Percentiles rank a stretch among this genome's conserved stretches.
These are phyloP conservation scores for Carpinus viminea DNA, from an alignment of 306 rosid species.

Conservation along the genomic window DNA sequence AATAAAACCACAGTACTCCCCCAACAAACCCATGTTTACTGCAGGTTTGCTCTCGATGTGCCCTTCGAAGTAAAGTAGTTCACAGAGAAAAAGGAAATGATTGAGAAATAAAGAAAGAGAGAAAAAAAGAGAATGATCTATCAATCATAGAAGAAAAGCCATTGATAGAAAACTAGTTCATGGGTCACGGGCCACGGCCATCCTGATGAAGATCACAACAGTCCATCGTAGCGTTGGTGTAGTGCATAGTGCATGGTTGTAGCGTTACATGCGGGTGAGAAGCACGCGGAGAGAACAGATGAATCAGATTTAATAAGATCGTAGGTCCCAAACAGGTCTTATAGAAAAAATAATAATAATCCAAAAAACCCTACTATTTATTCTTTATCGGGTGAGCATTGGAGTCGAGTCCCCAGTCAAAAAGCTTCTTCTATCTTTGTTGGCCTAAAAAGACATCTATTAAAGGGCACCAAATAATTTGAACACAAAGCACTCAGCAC, in stretches of 20 bases:
- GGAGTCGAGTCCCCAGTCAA: slow-evolving; percentile 62
- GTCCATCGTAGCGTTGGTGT: neutral
- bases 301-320: neutral
- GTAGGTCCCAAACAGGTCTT: slow-evolving; percentile 25
- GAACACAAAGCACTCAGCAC: slow-evolving; percentile 68
- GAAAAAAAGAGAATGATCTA: slow-evolving; percentile 36
- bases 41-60: slow-evolving; percentile 18
- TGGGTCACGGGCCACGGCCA: slow-evolving; percentile 1
- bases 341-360: slow-evolving; percentile 29
- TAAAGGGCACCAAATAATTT: slow-evolving; percentile 73
- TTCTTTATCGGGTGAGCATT: slow-evolving; percentile 34
- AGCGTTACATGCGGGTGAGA: slow-evolving; percentile 12
- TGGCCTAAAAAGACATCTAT: slow-evolving; percentile 96
- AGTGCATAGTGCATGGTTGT: neutral
- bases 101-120: slow-evolving; percentile 25
- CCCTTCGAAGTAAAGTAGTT: slow-evolving; percentile 33
- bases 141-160: slow-evolving; percentile 41
- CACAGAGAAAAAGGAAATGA: slow-evolving; percentile 20
- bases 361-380: slow-evolving; percentile 48
- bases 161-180: slow-evolving; percentile 28
- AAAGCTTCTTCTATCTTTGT: slow-evolving; percentile 78
- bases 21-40: neutral
- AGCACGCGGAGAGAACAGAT: slow-evolving; percentile 2
- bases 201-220: too few relatives aligned
- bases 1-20: slow-evolving; percentile 25